Conservation (phyloP, 2,329 filamentous ascomycete genomes). For the Aspergillus floridensis region DNA sequence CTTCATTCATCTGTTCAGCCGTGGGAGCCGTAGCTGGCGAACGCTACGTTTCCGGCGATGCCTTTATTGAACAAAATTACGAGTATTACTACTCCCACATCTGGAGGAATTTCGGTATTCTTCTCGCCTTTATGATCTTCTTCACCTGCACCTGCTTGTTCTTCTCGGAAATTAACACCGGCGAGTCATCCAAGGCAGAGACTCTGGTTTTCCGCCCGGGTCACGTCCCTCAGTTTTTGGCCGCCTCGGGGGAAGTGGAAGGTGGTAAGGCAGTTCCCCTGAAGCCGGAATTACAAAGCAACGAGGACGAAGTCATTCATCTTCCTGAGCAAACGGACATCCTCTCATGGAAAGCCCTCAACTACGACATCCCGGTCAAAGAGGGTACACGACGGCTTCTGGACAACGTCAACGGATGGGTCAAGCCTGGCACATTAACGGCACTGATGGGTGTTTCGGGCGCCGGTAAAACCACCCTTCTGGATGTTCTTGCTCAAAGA, state of each 20-base stretch:
- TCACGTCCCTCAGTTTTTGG: conserved; percentile 47
- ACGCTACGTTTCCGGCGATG: conserved; percentile 56
- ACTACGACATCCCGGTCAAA: conserved; percentile 67
- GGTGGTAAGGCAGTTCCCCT: neutral
- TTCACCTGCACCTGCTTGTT: conserved; percentile 62
- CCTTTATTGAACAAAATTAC: conserved; percentile 55
- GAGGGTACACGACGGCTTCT: conserved; percentile 22
- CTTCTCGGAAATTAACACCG: conserved; percentile 45
- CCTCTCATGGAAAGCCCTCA: conserved; percentile 78
- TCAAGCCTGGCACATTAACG: conserved; percentile 85
- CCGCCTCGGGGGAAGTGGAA: neutral
- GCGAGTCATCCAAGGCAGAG: conserved; percentile 71
- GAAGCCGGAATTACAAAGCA: conserved; percentile 23
- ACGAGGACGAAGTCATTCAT: conserved; percentile 53
- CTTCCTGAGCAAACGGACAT: conserved; percentile 61
- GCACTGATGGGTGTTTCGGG: conserved; percentile 88
- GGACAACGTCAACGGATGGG: conserved; percentile 70
- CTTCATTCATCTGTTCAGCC: conserved; percentile 51
- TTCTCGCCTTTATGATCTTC: conserved; percentile 61
- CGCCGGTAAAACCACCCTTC: conserved; percentile 85
- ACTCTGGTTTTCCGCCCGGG: conserved; percentile 70
- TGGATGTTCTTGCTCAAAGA: conserved; percentile 80
- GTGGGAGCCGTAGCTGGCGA: conserved; percentile 57
- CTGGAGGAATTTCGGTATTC: conserved; percentile 69
- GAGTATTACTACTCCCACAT: conserved; percentile 58